A percentile compares a stretch with the other conserved stretches of the same genome.
These are phyloP conservation scores for Beauveria varroae DNA, from an alignment of 2,329 filamentous ascomycete species.

Conservation along the genomic window DNA sequence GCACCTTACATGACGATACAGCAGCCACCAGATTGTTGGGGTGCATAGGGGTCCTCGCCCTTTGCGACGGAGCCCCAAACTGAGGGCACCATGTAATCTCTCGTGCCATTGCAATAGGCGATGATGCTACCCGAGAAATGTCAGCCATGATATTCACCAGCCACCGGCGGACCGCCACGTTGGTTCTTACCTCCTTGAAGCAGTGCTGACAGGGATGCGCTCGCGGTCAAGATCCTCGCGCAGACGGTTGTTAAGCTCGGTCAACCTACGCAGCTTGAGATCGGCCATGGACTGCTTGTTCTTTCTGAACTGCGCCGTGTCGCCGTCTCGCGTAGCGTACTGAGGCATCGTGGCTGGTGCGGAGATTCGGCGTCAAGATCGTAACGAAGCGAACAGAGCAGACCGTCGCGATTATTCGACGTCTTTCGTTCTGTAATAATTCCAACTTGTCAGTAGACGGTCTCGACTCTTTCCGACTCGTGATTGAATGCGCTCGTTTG, in stretches of 20 bases:
- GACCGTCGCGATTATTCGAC: slow-evolving; percentile 1
- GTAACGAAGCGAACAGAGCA: slow-evolving; percentile 13
- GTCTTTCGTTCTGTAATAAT: slow-evolving; percentile 1
- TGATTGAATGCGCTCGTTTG: not conserved
- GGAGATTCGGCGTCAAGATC: not conserved
- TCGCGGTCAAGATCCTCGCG: slow-evolving; percentile 94
- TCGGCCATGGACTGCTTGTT: slow-evolving; percentile 99
- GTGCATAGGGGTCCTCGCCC: slow-evolving; percentile 96
- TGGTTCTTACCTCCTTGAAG: slow-evolving; percentile 66
- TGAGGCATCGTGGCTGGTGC: slow-evolving; percentile 47
- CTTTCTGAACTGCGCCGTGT: slow-evolving; percentile 67
- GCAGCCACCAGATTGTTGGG: slow-evolving; percentile 86
- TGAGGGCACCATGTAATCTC: slow-evolving; percentile 98
- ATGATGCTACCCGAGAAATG: slow-evolving; percentile 62
- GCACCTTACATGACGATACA: slow-evolving; percentile 79
- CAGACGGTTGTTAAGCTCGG: slow-evolving; percentile 91
- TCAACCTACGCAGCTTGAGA: slow-evolving; percentile 90
- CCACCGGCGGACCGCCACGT: slow-evolving; percentile 5
- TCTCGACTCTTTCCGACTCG: not conserved
- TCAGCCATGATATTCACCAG: not conserved
- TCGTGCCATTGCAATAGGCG: slow-evolving; percentile 94
- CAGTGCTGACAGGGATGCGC: slow-evolving; percentile 91
- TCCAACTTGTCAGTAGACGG: not conserved
- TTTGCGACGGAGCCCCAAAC: slow-evolving; percentile 94
- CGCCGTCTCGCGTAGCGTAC: slow-evolving; percentile 60